Evolutionary conservation across 768 basidiomycete genomes (phyloP), one percentile per base, ranked within the genome.

Genomic region (Pholiota molesta): DNA sequence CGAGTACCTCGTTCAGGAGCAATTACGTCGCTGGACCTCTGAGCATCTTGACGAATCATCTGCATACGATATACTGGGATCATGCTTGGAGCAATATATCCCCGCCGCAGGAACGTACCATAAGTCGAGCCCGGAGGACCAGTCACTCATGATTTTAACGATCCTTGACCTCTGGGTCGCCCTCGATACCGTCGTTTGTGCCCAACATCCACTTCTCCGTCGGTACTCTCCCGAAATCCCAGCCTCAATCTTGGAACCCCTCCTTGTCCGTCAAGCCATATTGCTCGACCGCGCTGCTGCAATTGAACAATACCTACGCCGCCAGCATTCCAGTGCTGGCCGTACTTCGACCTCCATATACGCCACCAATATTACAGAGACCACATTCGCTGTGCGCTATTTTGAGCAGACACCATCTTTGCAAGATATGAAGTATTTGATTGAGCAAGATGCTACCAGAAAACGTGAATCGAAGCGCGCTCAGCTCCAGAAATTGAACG

Each of bases 211-310:
- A 2, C 71, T 84, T 14, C 68, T 86, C 5, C 44, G 49, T 0
- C 69, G 78, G 6, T 85, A 82, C 59, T 79, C 81, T 11, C 82
- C 84, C 0, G 82, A 82, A 61, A 68, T 86, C 0, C 74, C 80
- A 0, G 21, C 59, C 3, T 55, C 53, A 2, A 66, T 83, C 23
- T 64, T 84, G 16, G 73, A 83, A 29, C 62, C 73, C 0, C 74
- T 86, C 21, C 68, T 86, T 8, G 72, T 86, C 1, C 74, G 70
- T 26, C 72, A 70, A 55, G 57, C 69, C 3, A 57, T 65, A 19
- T 60, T 61, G 10, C 58, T 82, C 21, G 59, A 56, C 11, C 71
- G 78, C 5, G 70, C 79, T n/a, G 59, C 57, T 9, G 33, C 42
- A 3, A 59, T 74, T 17, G 66, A 73, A 40, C 17, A 53, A 0